A percentile compares a stretch with the other conserved stretches of the same genome.
Evolutionary conservation across 306 rosid species (phyloP).

Genomic region (Aeschynomene evenia): DNA sequence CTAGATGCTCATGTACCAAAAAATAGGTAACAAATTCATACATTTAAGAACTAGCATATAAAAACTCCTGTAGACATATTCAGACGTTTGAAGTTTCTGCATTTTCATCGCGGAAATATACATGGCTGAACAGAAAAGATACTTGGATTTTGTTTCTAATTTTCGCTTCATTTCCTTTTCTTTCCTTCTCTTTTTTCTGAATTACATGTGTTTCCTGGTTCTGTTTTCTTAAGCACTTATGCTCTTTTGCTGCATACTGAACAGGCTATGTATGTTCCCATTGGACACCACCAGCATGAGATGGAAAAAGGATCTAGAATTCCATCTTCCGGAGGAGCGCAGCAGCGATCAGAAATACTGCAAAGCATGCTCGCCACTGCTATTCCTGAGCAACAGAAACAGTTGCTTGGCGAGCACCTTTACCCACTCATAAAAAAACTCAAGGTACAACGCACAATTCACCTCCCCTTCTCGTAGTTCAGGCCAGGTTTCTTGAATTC

Average conservation of each 20-base stretch:
- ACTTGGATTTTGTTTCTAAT: neutral
- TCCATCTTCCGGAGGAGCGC: constrained; percentile 48
- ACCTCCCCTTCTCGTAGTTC: neutral
- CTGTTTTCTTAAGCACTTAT: constrained; percentile 25
- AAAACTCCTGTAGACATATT: neutral
- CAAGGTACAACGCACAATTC: constrained; percentile 46
- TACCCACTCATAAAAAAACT: constrained; percentile 63
- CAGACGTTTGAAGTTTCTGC: constrained; percentile 5
- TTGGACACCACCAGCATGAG: constrained; percentile 51
- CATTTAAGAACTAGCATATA: neutral
- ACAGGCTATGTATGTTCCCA: constrained; percentile 52
- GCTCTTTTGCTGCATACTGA: constrained; percentile 48
- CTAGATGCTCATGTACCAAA: constrained; percentile 4
- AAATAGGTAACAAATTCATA: neutral
- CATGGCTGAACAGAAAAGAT: neutral
- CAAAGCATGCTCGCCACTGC: constrained; percentile 77
- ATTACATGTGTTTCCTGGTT: neutral
- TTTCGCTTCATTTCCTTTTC: neutral
- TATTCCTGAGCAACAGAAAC: constrained; percentile 73
- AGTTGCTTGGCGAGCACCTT: constrained; percentile 76
- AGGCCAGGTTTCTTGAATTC: constrained; percentile 11
- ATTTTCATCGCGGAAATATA: neutral
- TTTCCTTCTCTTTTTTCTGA: no score
- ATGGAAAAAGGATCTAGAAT: constrained; percentile 57
- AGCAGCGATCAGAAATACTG: constrained; percentile 59